phyloP scores from a whole-genome alignment of 768 basidiomycete genomes.

The Boletus insuetus region DNA sequence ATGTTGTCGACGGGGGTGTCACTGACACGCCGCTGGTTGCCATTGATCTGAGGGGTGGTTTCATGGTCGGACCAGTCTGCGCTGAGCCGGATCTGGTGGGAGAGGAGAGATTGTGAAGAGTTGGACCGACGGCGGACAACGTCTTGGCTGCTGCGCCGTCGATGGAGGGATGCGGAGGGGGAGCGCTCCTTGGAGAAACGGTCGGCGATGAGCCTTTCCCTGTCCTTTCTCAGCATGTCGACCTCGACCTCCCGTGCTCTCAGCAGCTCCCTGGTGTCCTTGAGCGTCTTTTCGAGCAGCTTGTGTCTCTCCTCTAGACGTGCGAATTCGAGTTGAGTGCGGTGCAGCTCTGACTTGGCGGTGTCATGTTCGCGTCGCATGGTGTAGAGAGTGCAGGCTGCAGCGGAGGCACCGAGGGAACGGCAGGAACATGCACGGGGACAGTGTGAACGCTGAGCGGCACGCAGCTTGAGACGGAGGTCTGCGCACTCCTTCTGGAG shows the following conservation, averaged over 20 bases:
- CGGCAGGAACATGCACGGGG: slow-evolving; percentile 32
- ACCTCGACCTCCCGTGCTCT: slow-evolving; percentile 58
- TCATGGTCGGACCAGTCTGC: slow-evolving; percentile 34
- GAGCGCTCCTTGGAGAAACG: slow-evolving; percentile 15
- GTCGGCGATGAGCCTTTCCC: slow-evolving; percentile 30
- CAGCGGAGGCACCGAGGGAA: slow-evolving; percentile 38
- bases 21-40: slow-evolving; percentile 12
- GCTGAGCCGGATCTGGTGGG: slow-evolving; percentile 31
- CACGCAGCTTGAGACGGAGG: slow-evolving; percentile 44
- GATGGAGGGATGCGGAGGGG: slow-evolving; percentile 21
- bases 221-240: slow-evolving; percentile 46
- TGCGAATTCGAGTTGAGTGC: slow-evolving; percentile 50
- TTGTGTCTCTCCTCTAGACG: slow-evolving; percentile 62
- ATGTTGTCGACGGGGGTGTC: slow-evolving; percentile 22
- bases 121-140: slow-evolving; percentile 28
- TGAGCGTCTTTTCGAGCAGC: slow-evolving; percentile 59
- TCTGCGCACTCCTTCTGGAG: slow-evolving; percentile 40
- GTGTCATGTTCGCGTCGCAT: slow-evolving; percentile 55
- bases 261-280: slow-evolving; percentile 61
- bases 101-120: slow-evolving; percentile 29
- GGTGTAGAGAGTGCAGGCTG: slow-evolving; percentile 40
- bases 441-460: slow-evolving; percentile 35
- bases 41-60: slow-evolving; percentile 10
- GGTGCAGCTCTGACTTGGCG: slow-evolving; percentile 53
- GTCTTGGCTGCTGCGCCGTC: slow-evolving; percentile 32